Evolutionary conservation across 306 rosid species (phyloP), one percentile per base, ranked within the genome.

Genomic region (Cotoneaster glaucophyllus): DNA sequence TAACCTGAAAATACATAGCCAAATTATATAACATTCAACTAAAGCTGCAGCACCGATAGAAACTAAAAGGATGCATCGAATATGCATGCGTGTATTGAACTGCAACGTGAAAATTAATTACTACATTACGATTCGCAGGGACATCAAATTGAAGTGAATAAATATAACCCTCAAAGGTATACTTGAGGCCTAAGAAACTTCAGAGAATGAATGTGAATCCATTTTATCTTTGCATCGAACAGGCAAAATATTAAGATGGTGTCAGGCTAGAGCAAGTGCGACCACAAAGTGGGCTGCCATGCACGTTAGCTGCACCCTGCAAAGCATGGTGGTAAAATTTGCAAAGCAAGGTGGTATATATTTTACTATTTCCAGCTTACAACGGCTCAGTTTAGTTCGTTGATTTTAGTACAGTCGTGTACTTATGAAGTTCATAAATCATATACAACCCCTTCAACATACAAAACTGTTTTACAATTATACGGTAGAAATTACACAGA

Each of bases 1-100:
- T 90, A 67, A 96, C 99, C 99, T 96, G 93, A 29, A 83, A 85
- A 69, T 39, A 64, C 39, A 79, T 26, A 69, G 77, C 62, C 73
- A 62, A 69, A 73, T 21, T 73, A 64, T 56, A 43, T 69, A 69
- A 64, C 32, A 74, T 56, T 69, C 68, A 77, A 58, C 52, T 65
- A 79, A 74, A 74, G 64, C 75, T 7, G 65, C 59, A 69, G 57
- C 58, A 13, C 22, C 65, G 34, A 15, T 2, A 21, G 22, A 34
- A 34, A 11, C 31, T 28, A 25, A 45, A 12, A 59, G 64, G 58
- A 4, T 54, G 21, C 12, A 53, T 64, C 53, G 26, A 53, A 24
- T 17, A 26, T 28, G 59, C 45, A 74, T 57, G 66, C 34, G 14
- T n/a, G 41, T 7, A 56, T 32, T 54, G 50, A 75, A n/a, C 39